Evolutionary conservation across 129 eudicot species (phyloP), one percentile per base, ranked within the genome.

Genomic region (Arctium lappa): DNA sequence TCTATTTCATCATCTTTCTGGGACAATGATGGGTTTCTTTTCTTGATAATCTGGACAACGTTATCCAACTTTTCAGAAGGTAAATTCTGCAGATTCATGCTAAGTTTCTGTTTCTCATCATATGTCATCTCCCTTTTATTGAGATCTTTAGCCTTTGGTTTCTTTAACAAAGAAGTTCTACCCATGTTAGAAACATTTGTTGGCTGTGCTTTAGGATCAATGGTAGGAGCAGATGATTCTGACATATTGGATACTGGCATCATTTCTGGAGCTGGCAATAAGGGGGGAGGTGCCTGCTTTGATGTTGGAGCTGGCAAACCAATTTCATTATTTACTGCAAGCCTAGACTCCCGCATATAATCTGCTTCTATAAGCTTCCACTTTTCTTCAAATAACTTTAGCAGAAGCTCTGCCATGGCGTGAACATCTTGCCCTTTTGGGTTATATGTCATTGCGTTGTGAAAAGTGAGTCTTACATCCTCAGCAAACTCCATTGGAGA

Each of bases 1-100:
- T 94, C 98, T 82, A 94, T 94, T 85, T 94, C 98, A 86, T 95
- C 94, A 75, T 92, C 98, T 37, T 92, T 77, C 76, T 92, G 94
- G 38, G 92, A 86, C 44, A 95, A 88, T 2, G 93, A 91, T 0
- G 94, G 86, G 79, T 83, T 91, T 76, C 98, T 85, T 82, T 95
- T 95, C 88, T 85, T 91, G 77, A 95, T 95, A 22, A 95, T 95
- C 78, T 89, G 88, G 60, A 95, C 94, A 83, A 95, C 92, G 37
- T 75, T 76, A 70, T 92, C 97, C 77, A 95, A 91, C 88, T 95
- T 89, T 80, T 91, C 98, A 63, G 97, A 88, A 69, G 98, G 98
- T 66, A 95, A 83, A 87, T 74, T 87, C 91, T 95, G 98, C 81
- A 95, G 75, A 70, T 86, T 85, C 8, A 83, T 50, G 82, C 98